These are phyloP conservation scores for Pinus albicaulis DNA, from an alignment of 75 land plant genomes.

Conservation along the genomic window DNA sequence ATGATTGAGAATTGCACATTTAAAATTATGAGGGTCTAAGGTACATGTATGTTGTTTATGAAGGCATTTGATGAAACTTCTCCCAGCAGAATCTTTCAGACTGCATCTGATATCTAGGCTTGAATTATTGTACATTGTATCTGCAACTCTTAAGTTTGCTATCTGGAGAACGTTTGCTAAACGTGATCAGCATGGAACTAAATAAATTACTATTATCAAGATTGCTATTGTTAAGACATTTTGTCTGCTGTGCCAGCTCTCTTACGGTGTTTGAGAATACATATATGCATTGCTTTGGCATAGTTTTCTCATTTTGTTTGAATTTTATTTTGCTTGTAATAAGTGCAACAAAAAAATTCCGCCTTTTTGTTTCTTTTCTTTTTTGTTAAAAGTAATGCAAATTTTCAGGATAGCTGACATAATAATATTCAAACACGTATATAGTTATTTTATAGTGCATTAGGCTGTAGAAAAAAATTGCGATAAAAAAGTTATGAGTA, in stretches of 20 bases:
- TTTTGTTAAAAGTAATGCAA: not conserved
- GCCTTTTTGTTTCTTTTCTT: no score
- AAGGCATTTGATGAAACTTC: no score
- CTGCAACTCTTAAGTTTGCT: not conserved
- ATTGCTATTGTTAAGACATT: not conserved
- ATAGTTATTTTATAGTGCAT: not conserved
- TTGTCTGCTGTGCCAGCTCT: not conserved
- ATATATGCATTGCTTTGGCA: no score
- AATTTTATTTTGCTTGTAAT: not conserved
- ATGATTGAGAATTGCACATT: not conserved
- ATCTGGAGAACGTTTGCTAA: not conserved
- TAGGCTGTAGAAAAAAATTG: not conserved
- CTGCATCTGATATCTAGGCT: not conserved
- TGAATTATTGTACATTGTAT: not conserved
- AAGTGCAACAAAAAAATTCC: not conserved
- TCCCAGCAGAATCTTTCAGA: not conserved
- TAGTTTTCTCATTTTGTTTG: not conserved
- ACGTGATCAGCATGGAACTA: not conserved
- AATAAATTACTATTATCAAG: not conserved
- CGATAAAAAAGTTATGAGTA: not conserved
- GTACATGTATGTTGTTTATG: no score
- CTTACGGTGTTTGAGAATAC: not conserved
- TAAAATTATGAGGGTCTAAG: not conserved
- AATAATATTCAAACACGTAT: not conserved
- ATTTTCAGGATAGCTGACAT: not conserved